Evolutionary conservation across 2,329 filamentous ascomycete genomes (phyloP).

Genomic region (Ophiognomonia clavigignenti-juglandacearum): DNA sequence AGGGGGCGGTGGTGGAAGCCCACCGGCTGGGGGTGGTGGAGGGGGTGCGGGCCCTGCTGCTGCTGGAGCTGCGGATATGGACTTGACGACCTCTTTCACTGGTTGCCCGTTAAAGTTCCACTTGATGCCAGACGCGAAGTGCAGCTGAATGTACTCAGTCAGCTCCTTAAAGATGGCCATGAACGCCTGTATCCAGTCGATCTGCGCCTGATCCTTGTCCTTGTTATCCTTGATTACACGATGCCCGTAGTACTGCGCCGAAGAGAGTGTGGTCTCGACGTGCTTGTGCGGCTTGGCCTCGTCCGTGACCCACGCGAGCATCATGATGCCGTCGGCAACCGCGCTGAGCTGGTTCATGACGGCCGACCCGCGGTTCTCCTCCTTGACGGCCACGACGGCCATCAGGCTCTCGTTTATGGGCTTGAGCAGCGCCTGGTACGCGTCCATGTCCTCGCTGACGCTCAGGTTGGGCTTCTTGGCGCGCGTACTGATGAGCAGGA

Average conservation of each 20-base stretch:
- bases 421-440: constrained; percentile 74
- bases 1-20: constrained; percentile 58
- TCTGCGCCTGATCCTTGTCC: constrained; percentile 70
- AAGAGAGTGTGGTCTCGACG: constrained; percentile 75
- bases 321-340: constrained; percentile 84
- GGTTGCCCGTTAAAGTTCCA: constrained; percentile 82
- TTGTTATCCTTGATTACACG: constrained; percentile 88
- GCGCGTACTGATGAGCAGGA: constrained; percentile 82
- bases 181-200: constrained; percentile 89
- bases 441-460: constrained; percentile 49
- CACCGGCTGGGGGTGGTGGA: constrained; percentile 44
- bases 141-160: constrained; percentile 75
- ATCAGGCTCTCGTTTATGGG: constrained; percentile 81
- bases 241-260: constrained; percentile 92
- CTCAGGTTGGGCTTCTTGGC: constrained; percentile 81
- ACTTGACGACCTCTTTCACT: constrained; percentile 60
- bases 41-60: constrained; percentile 55
- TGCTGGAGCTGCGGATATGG: constrained; percentile 48
- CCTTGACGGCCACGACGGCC: constrained; percentile 74
- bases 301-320: constrained; percentile 85
- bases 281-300: constrained; percentile 80
- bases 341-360: constrained; percentile 79
- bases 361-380: constrained; percentile 70
- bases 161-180: constrained; percentile 86
- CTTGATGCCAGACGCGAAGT: constrained; percentile 71